Evolutionary conservation across 2,329 filamentous ascomycete species (phyloP), one percentile per base, ranked within the genome.

Genomic region (Alternaria panax): DNA sequence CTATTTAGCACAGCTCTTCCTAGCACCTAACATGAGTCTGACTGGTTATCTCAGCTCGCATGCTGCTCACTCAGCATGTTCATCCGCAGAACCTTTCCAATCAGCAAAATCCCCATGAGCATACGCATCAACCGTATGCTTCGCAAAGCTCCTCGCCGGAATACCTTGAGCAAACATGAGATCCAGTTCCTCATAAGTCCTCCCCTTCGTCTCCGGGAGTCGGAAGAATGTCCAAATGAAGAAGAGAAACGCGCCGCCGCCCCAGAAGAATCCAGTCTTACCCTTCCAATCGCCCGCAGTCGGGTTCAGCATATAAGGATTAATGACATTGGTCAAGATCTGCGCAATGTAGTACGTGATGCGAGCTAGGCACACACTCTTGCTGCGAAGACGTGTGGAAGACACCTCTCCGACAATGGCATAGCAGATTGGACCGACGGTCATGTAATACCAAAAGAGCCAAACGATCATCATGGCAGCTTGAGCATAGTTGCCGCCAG

Each of bases 391-490:
- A 8, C 92, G 86, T 11, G 90, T 87, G 0, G 92, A 92, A 0
- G 92, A 92, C 22, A 96, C 79, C 76, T 97, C 93, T 1, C 90
- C 86, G 4, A 96, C 91, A 8, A 96, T 85, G 0, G 91, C 93
- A 80, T 95, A 96, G 76, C 90, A 92, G 9, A 96, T 91, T 0
- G 92, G 94, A 27, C 92, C 93, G 43, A 96, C 91, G 0, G 91
- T 90, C 34, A 92, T 81, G 75, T 95, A 91, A 78, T 96, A 96
- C 71, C 89, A 86, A 38, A 94, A 80, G 0, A 92, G 61, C 54
- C 63, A 69, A 9, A 63, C 24, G 24, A 73, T 57, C 60, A 72
- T 63, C 58, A 72, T 51, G 7, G 53, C 55, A n/a, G 65, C 71
- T 51, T 67, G 56, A 2, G 58, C 60, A 57, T 67, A 75, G 22